phyloP scores from a whole-genome alignment of 257 asterid genomes.

The Ilex aquifolium region DNA sequence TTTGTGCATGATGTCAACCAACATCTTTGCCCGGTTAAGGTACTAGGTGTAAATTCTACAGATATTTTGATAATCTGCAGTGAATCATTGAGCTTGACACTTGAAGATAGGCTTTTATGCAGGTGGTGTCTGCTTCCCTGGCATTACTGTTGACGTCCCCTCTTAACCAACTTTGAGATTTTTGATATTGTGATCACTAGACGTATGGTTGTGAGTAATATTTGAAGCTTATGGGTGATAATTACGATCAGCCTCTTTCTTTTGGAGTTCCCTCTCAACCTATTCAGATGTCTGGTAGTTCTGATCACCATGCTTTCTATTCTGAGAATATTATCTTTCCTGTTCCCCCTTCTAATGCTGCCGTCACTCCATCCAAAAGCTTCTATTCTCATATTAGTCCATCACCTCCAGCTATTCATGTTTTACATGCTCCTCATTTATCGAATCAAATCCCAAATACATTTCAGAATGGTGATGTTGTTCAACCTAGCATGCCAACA shows the following conservation, averaged over 20 bases:
- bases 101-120: too few species aligned
- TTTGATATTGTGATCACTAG: not conserved
- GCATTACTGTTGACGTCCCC: too few species aligned
- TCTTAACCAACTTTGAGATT: not conserved
- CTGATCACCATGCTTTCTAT: slow-evolving; percentile 10
- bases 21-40: too few species aligned
- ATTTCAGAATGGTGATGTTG: not conserved
- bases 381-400: slow-evolving; percentile 12
- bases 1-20: too few species aligned
- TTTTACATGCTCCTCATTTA: slow-evolving; percentile 1
- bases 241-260: slow-evolving; percentile 42
- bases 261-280: slow-evolving; percentile 31
- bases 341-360: slow-evolving; percentile 26
- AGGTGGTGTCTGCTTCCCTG: too few species aligned
- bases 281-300: slow-evolving; percentile 15
- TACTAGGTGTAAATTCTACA: too few species aligned
- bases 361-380: slow-evolving; percentile 12
- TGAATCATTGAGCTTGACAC: too few species aligned
- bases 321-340: slow-evolving; percentile 31
- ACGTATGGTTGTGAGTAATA: not conserved
- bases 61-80: too few species aligned
- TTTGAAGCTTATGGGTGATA: slow-evolving; percentile 42
- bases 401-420: slow-evolving; percentile 11
- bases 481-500: slow-evolving; percentile 11
- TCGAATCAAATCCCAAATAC: not conserved